Evolutionary conservation across 768 basidiomycete species (phyloP), one percentile per base, ranked within the genome.

Genomic region (Hypholoma sublateritium): DNA sequence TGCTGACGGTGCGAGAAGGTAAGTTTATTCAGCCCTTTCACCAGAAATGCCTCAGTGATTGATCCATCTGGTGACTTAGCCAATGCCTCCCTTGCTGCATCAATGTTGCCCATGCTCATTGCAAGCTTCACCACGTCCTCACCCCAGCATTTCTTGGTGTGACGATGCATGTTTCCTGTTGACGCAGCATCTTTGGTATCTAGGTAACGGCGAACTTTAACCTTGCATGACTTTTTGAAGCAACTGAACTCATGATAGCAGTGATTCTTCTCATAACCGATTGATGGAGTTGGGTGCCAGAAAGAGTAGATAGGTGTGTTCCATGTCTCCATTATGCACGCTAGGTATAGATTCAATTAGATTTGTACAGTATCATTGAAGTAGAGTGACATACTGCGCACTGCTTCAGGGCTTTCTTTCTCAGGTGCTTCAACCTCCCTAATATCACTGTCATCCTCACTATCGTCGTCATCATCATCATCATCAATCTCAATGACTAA

Each of bases 141-240:
- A 0, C 73, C 68, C 65, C 65, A 74, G 57, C 73, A 75, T 0
- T 3, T n/a, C 7, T 49, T 56, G 0, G 59, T 70, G 59, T 77
- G 68, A 47, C 52, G 58, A 0, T 50, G 44, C 41, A 72, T 53
- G 57, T 73, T 73, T 0, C 67, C 59, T 4, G 62, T 66, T 7
- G 60, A 66, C 2, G n/a, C 50, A 8, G 46, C 46, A 34, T 63
- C 62, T 7, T 44, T 50, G 6, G 52, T 62, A 35, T 63, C 62
- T 0, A 63, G 54, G 37, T 45, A 66, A 13, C 58, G 56, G n/a
- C 53, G 55, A 41, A 63, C 54, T 0, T 21, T 7, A 3, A 41
- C 2, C 22, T 50, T 41, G 55, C 66, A 67, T 14, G 22, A 17
- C 1, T 25, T 53, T 3, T 55, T 61, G 6, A 11, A 22, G 36